A percentile compares a stretch with the other conserved stretches of the same genome.
Evolutionary conservation across 73 alveolate genomes (phyloP).

Genomic region (Stentor coeruleus): DNA sequence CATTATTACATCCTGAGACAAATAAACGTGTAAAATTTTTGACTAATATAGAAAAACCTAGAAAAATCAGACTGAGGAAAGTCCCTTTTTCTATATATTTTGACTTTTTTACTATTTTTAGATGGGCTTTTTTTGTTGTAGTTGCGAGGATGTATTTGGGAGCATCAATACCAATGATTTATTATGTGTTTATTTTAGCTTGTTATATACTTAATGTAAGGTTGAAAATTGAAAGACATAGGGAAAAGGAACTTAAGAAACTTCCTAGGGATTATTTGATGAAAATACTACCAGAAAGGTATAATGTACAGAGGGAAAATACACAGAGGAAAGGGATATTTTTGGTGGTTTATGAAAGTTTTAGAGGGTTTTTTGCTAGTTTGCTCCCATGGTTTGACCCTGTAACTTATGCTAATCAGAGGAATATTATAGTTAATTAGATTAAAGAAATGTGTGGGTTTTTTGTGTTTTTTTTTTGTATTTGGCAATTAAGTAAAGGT

Average conservation of each 20-base stretch:
- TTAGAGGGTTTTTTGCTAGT: neutral
- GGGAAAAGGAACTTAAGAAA: neutral
- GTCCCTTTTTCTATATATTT: constrained; percentile 4
- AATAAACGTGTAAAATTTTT: neutral
- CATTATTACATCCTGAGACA: neutral
- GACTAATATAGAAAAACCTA: neutral
- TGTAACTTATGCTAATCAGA: neutral
- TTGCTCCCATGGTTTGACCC: constrained; percentile 28
- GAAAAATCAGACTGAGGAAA: neutral
- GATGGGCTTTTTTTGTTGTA: neutral
- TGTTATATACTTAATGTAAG: neutral
- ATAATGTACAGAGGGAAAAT: neutral
- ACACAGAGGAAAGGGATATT: neutral
- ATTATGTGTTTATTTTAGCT: constrained; percentile 12
- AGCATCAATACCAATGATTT: neutral
- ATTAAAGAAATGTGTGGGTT: too few species aligned
- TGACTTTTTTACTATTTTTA: neutral
- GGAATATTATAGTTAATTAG: too few species aligned
- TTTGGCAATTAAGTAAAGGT: too few species aligned
- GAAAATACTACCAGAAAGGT: neutral
- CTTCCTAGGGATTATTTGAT: neutral
- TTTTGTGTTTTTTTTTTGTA: too few species aligned
- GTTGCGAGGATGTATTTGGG: neutral
- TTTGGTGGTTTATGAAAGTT: neutral
- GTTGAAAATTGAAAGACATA: neutral